These are phyloP conservation scores for Hyaloscypha hepaticicola DNA, from an alignment of 495 filamentous ascomycete genomes.

Conservation along the genomic window DNA sequence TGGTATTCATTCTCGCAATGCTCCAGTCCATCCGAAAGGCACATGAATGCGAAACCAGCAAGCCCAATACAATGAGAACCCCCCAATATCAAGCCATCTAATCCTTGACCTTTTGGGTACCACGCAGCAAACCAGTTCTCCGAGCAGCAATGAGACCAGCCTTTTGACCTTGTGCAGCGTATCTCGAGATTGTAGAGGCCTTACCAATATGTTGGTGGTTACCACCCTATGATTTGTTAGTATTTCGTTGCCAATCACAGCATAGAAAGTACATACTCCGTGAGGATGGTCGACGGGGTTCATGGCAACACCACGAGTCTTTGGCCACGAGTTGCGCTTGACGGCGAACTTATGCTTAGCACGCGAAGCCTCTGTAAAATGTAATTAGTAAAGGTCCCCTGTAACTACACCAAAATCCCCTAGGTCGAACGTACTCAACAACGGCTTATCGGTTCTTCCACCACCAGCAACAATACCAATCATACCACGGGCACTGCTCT, in stretches of 20 bases:
- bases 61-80: constrained; percentile 54
- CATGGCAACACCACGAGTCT: constrained; percentile 99
- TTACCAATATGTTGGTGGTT: constrained; percentile 99
- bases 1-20: constrained; percentile 32
- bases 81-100: constrained; percentile 51
- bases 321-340: constrained; percentile 99
- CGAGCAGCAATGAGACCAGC: constrained; percentile 99
- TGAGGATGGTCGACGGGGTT: constrained; percentile 99
- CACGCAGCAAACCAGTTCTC: constrained; percentile 97
- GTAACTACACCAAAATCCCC: background rate
- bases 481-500: constrained; percentile 91
- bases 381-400: constrained; percentile 23
- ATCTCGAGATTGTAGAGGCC: constrained; percentile 97
- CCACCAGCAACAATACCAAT: constrained; percentile 99
- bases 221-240: constrained; percentile 63
- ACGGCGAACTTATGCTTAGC: constrained; percentile 99
- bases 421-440: constrained; percentile 65
- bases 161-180: constrained; percentile 98
- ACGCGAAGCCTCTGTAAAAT: constrained; percentile 79
- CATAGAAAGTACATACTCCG: constrained; percentile 59
- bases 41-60: constrained; percentile 56
- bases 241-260: background rate
- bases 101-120: constrained; percentile 99
- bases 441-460: constrained; percentile 98
- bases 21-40: constrained; percentile 40